Evolutionary conservation across 2,329 filamentous ascomycete genomes (phyloP).

Genomic region (Hypoxylon sp.): DNA sequence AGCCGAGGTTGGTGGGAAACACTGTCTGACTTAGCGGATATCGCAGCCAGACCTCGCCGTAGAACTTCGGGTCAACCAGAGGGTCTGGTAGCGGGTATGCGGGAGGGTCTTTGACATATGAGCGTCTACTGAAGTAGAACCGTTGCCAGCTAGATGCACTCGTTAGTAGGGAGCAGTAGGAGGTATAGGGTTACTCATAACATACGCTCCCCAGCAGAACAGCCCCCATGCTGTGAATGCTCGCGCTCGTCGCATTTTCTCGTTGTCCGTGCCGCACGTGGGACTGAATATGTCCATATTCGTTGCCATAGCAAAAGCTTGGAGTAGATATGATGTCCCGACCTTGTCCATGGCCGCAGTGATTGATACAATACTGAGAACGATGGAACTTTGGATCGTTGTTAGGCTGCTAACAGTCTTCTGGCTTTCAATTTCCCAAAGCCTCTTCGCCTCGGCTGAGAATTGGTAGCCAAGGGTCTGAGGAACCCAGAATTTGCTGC

Average conservation of each 20-base stretch:
- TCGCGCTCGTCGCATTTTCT: slow-evolving; percentile 46
- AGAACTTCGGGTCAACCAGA: slow-evolving; percentile 48
- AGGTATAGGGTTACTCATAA: neutral
- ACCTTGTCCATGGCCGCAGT: slow-evolving; percentile 57
- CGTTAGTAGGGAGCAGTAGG: slow-evolving; percentile 1
- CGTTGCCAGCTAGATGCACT: slow-evolving; percentile 44
- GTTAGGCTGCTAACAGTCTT: slow-evolving; percentile 49
- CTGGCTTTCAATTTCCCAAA: slow-evolving; percentile 54
- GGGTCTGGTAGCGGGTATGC: slow-evolving; percentile 51
- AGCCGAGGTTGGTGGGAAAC: slow-evolving; percentile 48
- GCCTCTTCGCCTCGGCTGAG: slow-evolving; percentile 55
- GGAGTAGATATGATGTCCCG: slow-evolving; percentile 55
- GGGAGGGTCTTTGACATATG: slow-evolving; percentile 48
- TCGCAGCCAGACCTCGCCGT: slow-evolving; percentile 53
- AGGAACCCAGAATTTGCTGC: slow-evolving; percentile 56
- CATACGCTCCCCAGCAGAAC: slow-evolving; percentile 55
- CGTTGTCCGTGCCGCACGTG: slow-evolving; percentile 33
- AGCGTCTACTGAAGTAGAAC: slow-evolving; percentile 48
- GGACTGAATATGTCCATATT: slow-evolving; percentile 53
- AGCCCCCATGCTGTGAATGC: slow-evolving; percentile 56
- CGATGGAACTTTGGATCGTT: slow-evolving; percentile 55
- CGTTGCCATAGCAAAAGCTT: slow-evolving; percentile 54
- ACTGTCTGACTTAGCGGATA: slow-evolving; percentile 49
- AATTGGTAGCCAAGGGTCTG: slow-evolving; percentile 56
- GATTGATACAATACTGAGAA: slow-evolving; percentile 53